phyloP scores from a whole-genome alignment of 148 eudicot species.

The Vaccinium corymbosum region DNA sequence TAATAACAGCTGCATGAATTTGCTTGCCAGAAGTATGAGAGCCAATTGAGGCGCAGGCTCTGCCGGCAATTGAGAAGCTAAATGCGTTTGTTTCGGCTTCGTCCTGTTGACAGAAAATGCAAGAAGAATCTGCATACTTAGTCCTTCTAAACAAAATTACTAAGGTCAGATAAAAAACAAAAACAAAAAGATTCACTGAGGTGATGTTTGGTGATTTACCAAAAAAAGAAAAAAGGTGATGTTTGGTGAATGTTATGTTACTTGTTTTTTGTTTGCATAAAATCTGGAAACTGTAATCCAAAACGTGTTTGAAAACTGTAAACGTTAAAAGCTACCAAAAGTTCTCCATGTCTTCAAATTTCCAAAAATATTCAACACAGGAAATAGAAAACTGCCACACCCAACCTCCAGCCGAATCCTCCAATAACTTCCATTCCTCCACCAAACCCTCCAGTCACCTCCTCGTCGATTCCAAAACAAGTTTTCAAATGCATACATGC shows the following conservation, averaged over 20 bases:
- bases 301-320: background rate
- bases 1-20: conserved; percentile 60
- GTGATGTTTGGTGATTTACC: too few relatives aligned
- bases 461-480: background rate
- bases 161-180: background rate
- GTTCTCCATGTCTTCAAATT: background rate
- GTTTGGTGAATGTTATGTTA: background rate
- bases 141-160: background rate
- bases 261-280: background rate
- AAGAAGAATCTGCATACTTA: conserved; percentile 20
- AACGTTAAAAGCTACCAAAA: background rate
- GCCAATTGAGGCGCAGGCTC: conserved; percentile 67
- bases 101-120: conserved; percentile 54
- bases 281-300: background rate
- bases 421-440: background rate
- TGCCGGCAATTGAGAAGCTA: conserved; percentile 67
- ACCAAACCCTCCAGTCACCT: background rate
- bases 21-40: conserved; percentile 56
- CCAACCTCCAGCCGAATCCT: background rate
- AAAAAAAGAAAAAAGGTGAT: background rate
- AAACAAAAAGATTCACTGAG: too few relatives aligned
- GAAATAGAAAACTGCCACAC: background rate
- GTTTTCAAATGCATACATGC: background rate
- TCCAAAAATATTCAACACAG: background rate
- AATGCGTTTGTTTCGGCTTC: conserved; percentile 60